Base-by-base conservation (phyloP, 371 early-diverging fungal species). In the Mucor plumbeus region DNA sequence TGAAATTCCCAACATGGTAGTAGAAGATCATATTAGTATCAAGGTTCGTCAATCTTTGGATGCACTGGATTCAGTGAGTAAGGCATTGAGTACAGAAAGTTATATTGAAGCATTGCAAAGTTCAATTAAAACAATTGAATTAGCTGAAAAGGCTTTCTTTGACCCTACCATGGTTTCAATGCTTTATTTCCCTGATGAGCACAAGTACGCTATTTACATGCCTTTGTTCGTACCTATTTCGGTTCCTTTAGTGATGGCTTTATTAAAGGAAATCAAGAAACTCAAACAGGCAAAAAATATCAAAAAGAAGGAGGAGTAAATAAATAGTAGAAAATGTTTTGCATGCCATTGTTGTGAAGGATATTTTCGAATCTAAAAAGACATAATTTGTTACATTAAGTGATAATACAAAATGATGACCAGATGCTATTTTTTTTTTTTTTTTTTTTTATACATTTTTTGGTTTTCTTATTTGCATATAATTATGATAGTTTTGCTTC, bases 161-260 rank as follows among this genome's bases (percentile, higher is more conserved):
- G 94, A 98, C 67, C 96, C 95, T 0, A 94, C 94, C 10, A 97
- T 98, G 98, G 95, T 97, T 1, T 89, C 96, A 4, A 85, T 96
- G 90, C 85, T 97, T 5, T 98, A 98, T 72, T 98, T 98, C 79
- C 99, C 99, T 1, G 92, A 93, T 67, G 97, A 98, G 73, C 99
- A 98, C 81, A 95, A 94, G 73, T 92, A 91, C 61, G 99, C 97
- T 13, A 94, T 98, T 39, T 98, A 97, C 75, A 90, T 95, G 93
- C 99, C 99, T n/a, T 80, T 96, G 62, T 97, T 97, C 77, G 88
- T 97, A 5, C 99, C 99, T 3, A 88, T 94, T 17, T 85, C 91
- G 3, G 92, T 97, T 4, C 92, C 93, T 0, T 69, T 93, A 7
- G 21, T 91, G 3, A 78, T 89, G 70, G 85, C 90, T 1, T 59